Evolutionary conservation across 2,329 filamentous ascomycete species (phyloP).

Genomic region (Scolecobasidium constrictum): DNA sequence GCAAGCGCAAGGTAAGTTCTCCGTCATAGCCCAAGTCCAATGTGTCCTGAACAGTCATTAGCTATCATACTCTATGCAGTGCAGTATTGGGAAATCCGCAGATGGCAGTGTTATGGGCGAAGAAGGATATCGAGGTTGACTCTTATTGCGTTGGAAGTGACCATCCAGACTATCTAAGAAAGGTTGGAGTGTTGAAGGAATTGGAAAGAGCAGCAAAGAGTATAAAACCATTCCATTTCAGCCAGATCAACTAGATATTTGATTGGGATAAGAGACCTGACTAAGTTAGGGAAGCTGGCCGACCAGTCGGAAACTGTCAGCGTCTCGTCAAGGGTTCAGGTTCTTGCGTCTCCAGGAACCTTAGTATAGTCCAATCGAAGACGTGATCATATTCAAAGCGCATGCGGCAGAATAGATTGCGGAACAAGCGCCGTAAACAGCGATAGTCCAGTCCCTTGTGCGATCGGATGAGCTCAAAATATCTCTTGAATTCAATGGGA

Average conservation of each 20-base stretch:
- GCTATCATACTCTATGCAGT: not conserved
- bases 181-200: not conserved
- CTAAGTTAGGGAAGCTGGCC: no score
- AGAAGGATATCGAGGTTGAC: not conserved
- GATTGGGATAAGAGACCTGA: no score
- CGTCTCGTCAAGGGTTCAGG: no score
- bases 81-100: not conserved
- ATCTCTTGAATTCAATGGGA: conserved; percentile 12
- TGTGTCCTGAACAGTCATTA: not conserved
- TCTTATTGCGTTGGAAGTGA: not conserved
- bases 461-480: conserved; percentile 12
- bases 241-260: not conserved
- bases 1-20: not conserved
- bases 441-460: conserved; percentile 11
- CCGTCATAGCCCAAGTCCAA: no score
- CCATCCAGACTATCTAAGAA: not conserved
- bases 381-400: conserved; percentile 13
- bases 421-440: conserved; percentile 13
- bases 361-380: conserved; percentile 13
- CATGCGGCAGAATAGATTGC: conserved; percentile 11
- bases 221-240: not conserved
- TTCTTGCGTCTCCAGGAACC: conserved; percentile 11
- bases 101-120: not conserved
- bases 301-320: no score
- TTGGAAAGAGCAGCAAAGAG: not conserved